Conservation (phyloP, 352 stramenopile species). For the Globisporangium spiculum region DNA sequence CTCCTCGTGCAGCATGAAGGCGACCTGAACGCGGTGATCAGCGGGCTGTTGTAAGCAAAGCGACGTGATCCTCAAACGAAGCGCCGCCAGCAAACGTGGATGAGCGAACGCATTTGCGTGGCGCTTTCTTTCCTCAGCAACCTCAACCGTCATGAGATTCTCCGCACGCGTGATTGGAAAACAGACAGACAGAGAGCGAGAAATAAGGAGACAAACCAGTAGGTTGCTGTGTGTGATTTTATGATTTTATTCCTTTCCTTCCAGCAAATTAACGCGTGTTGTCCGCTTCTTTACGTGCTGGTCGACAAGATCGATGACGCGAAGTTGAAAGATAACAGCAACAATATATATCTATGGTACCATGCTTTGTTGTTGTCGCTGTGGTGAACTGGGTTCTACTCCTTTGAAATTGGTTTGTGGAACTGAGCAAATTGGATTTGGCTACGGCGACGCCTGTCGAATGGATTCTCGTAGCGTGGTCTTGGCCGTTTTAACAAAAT, state of each 20-base stretch:
- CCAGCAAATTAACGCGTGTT: background rate
- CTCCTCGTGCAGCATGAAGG: conserved; percentile 59
- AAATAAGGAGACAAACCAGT: background rate
- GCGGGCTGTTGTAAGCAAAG: conserved; percentile 33
- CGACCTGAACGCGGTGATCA: conserved; percentile 69
- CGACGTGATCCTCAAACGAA: background rate
- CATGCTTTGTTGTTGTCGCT: background rate
- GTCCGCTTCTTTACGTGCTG: background rate
- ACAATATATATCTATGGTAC: conserved; percentile 16
- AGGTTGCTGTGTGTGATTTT: conserved; percentile 9
- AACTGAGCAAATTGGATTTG: background rate
- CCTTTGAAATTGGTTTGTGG: background rate
- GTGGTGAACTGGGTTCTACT: background rate
- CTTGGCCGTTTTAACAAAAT: conserved; percentile 41
- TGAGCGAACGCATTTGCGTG: background rate
- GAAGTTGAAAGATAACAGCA: background rate
- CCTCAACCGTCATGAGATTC: background rate
- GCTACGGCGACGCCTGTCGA: conserved; percentile 1
- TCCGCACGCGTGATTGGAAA: background rate
- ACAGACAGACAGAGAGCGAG: background rate
- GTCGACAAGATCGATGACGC: background rate
- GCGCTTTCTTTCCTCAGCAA: background rate
- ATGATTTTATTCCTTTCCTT: conserved; percentile 10
- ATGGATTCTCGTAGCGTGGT: conserved; percentile 18
- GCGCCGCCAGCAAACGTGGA: background rate